phyloP scores from a whole-genome alignment of 164 flowering plant genomes.

The Litsea cubeba region DNA sequence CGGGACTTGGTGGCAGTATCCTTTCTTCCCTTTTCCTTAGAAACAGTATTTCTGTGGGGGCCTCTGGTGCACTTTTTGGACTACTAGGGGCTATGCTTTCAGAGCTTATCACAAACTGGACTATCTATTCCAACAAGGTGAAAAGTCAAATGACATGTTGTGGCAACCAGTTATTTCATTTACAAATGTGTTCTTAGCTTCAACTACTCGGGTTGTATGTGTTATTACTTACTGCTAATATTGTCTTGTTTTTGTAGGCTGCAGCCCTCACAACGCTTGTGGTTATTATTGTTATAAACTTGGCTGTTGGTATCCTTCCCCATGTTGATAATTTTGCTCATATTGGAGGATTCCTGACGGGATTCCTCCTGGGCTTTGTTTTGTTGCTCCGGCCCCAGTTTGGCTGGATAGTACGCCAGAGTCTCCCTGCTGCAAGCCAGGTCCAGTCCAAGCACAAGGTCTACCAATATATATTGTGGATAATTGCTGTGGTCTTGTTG shows the following conservation, averaged over 20 bases:
- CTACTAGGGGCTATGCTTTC: slow-evolving; percentile 93
- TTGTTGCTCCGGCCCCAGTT: slow-evolving; percentile 71
- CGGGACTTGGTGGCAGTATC: slow-evolving; percentile 77
- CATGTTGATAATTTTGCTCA: slow-evolving; percentile 80
- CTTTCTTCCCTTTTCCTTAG: slow-evolving; percentile 60
- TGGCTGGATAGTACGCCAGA: slow-evolving; percentile 59
- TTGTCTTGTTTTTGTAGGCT: slow-evolving; percentile 33
- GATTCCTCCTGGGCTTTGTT: slow-evolving; percentile 76
- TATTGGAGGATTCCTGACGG: slow-evolving; percentile 79
- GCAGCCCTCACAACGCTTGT: slow-evolving; percentile 68
- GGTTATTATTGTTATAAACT: slow-evolving; percentile 57
- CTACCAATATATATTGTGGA: slow-evolving; percentile 58
- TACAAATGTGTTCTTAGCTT: neutral
- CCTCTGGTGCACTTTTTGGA: slow-evolving; percentile 90
- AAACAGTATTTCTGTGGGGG: slow-evolving; percentile 68
- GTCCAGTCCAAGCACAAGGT: slow-evolving; percentile 56
- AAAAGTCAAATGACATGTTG: neutral
- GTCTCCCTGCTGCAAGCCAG: slow-evolving; percentile 36
- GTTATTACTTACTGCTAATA: too few relatives aligned
- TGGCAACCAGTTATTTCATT: neutral
- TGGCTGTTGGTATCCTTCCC: slow-evolving; percentile 77
- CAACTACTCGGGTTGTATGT: neutral
- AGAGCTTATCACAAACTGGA: slow-evolving; percentile 82
- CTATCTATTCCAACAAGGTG: slow-evolving; percentile 69
- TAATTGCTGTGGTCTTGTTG: slow-evolving; percentile 47